A percentile compares a stretch with the other conserved stretches of the same genome.
Conservation (phyloP, 768 basidiomycete species). For the Chalciporus chontae region DNA sequence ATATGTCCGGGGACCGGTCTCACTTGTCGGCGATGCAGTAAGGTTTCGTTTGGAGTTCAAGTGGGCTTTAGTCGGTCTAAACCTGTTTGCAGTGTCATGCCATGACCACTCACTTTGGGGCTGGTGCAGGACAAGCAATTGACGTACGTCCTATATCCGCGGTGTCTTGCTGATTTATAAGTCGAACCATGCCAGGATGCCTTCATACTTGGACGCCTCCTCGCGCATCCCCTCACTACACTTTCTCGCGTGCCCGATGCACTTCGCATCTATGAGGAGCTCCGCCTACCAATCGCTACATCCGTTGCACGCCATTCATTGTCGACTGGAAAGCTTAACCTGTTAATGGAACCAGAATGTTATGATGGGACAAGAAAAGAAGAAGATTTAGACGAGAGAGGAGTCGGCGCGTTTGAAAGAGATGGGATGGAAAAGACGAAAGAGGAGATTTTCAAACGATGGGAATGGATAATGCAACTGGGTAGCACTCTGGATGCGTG, state of each 20-base stretch:
- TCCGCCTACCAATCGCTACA: not conserved
- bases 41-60: not conserved
- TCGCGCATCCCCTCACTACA: conserved; percentile 18
- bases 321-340: conserved; percentile 13
- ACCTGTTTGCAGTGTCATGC: conserved; percentile 17
- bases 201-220: conserved; percentile 21
- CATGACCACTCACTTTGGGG: conserved; percentile 23
- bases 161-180: not conserved
- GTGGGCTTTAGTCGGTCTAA: not conserved
- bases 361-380: conserved; percentile 20
- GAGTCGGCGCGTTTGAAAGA: conserved; percentile 8
- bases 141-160: conserved; percentile 10
- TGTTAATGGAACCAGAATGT: conserved; percentile 16
- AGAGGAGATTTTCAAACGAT: conserved; percentile 12
- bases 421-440: conserved; percentile 17
- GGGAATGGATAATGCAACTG: conserved; percentile 15
- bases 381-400: conserved; percentile 7
- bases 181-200: conserved; percentile 11
- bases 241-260: conserved; percentile 1
- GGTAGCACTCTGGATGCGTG: conserved; percentile 10
- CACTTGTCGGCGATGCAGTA: conserved; percentile 51
- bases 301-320: not conserved
- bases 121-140: conserved; percentile 28
- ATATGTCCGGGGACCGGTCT: conserved; percentile 38
- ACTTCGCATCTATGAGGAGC: conserved; percentile 12